A percentile compares a stretch with the other conserved stretches of the same genome.
phyloP scores from a whole-genome alignment of 169 alveolate species.

The Plasmodium gonderi region DNA sequence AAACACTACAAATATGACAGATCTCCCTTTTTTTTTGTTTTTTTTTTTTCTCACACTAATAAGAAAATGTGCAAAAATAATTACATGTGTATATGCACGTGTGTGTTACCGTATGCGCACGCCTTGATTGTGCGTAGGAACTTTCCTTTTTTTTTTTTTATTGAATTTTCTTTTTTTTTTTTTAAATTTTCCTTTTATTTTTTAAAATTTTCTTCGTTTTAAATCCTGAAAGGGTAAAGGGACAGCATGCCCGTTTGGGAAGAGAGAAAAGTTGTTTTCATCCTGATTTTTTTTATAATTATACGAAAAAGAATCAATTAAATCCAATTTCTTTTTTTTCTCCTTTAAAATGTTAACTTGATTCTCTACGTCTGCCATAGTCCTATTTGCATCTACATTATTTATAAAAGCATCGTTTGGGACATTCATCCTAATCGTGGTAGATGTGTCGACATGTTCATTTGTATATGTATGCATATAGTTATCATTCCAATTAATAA shows the following conservation, averaged over 20 bases:
- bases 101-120: too few species aligned
- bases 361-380: background rate
- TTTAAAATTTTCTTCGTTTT: conserved; percentile 45
- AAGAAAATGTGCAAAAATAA: too few species aligned
- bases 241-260: conserved; percentile 4
- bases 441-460: too few species aligned
- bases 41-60: too few species aligned
- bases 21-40: too few species aligned
- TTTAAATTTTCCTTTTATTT: background rate
- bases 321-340: conserved; percentile 60
- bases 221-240: conserved; percentile 30
- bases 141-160: background rate
- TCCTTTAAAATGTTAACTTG: conserved; percentile 1
- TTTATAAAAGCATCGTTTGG: background rate
- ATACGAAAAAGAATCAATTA: conserved; percentile 59
- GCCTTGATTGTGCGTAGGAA: background rate
- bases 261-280: background rate
- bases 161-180: background rate
- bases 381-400: background rate
- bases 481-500: too few species aligned
- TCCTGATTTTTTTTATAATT: conserved; percentile 42
- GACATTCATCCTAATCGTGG: too few species aligned
- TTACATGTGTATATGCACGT: too few species aligned
- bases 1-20: too few species aligned
- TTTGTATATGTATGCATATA: too few species aligned